Conservation (phyloP, 768 basidiomycete genomes). For the Mycena capillaripes region DNA sequence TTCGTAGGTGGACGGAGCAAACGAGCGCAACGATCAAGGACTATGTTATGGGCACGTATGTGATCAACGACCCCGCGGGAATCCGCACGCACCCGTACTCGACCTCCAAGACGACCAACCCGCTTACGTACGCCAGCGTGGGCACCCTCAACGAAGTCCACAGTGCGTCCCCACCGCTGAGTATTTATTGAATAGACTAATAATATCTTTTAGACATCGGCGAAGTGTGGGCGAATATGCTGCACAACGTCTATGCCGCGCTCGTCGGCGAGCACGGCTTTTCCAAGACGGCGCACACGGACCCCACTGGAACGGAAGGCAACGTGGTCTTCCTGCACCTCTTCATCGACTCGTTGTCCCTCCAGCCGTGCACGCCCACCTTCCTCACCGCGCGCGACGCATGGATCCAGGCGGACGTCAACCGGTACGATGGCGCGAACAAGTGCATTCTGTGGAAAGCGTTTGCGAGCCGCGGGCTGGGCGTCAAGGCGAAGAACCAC, state of each 20-base stretch:
- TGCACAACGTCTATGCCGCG: conserved; percentile 47
- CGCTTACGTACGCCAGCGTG: not conserved
- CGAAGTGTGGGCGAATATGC: conserved; percentile 61
- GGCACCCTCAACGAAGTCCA: not conserved
- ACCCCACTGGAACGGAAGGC: conserved; percentile 44
- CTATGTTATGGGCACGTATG: conserved; percentile 49
- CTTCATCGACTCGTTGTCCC: conserved; percentile 44
- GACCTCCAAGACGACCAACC: conserved; percentile 43
- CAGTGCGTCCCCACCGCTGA: not conserved
- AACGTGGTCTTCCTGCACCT: conserved; percentile 51
- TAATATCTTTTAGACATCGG: conserved; percentile 30
- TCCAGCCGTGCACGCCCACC: conserved; percentile 23
- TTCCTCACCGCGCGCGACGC: conserved; percentile 20
- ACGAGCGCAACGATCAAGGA: not conserved
- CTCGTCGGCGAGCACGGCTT: conserved; percentile 43
- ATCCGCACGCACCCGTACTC: conserved; percentile 73
- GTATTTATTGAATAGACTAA: not conserved
- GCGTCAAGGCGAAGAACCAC: conserved; percentile 11
- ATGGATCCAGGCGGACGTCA: conserved; percentile 19
- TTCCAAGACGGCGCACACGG: conserved; percentile 40
- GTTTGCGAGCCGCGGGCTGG: conserved; percentile 19
- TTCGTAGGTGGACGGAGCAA: conserved; percentile 5
- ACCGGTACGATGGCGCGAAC: conserved; percentile 16
- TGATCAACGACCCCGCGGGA: conserved; percentile 63
- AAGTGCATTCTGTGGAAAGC: conserved; percentile 17